These are phyloP conservation scores for Capsicum pubescens DNA, from an alignment of 257 asterid species.

Conservation along the genomic window DNA sequence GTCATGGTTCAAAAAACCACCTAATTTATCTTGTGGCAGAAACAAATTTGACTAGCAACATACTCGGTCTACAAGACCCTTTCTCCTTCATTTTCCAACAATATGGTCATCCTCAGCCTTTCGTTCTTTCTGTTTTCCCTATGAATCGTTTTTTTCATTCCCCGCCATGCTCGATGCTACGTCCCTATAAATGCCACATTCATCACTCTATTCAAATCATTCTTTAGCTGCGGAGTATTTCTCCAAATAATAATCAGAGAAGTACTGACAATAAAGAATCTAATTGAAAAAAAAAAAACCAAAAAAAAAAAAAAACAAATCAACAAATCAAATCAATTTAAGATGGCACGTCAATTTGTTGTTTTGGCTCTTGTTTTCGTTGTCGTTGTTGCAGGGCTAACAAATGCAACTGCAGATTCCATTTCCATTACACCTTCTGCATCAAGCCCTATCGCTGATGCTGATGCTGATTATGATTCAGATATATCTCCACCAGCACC, in stretches of 20 bases:
- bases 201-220: slow-evolving; percentile 33
- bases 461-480: neutral
- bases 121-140: neutral
- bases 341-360: slow-evolving; percentile 59
- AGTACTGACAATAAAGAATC: slow-evolving; percentile 40
- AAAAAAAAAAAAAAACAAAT: slow-evolving; percentile 32
- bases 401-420: neutral
- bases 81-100: neutral
- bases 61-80: neutral
- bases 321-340: too few relatives aligned
- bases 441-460: slow-evolving; percentile 31
- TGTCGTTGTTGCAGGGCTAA: slow-evolving; percentile 46
- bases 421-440: neutral
- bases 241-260: slow-evolving; percentile 29
- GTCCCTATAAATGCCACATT: slow-evolving; percentile 43
- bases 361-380: slow-evolving; percentile 53
- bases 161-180: neutral
- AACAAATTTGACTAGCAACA: neutral
- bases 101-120: neutral
- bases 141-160: neutral
- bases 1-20: neutral
- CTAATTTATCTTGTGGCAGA: neutral
- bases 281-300: slow-evolving; percentile 23
- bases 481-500: slow-evolving; percentile 52
- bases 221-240: slow-evolving; percentile 53